phyloP scores from a whole-genome alignment of 2,329 filamentous ascomycete species.

The Samsoniella hepiali region DNA sequence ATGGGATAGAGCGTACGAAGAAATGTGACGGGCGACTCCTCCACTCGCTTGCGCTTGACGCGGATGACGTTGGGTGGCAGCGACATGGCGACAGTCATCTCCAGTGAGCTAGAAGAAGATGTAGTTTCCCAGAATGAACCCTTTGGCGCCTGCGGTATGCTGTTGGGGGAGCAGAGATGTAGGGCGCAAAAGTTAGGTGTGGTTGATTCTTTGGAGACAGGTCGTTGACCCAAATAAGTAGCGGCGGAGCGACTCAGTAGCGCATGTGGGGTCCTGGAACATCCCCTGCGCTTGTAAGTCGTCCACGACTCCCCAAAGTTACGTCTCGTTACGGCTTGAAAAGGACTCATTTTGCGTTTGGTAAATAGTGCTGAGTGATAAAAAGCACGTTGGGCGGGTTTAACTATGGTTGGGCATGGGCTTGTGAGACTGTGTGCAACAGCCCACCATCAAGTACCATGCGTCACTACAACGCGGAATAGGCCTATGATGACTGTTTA shows the following conservation, averaged over 20 bases:
- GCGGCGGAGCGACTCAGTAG: background rate
- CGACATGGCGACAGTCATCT: constrained; percentile 42
- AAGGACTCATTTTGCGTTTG: no score
- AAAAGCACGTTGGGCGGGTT: no score
- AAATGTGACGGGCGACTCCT: constrained; percentile 52
- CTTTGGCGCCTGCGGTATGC: background rate
- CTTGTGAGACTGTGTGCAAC: no score
- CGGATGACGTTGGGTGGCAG: constrained; percentile 57
- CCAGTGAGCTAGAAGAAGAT: background rate
- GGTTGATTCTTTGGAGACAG: background rate
- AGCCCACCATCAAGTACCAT: no score
- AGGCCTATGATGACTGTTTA: no score
- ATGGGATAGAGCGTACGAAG: constrained; percentile 42
- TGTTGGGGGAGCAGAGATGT: background rate
- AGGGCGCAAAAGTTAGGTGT: background rate
- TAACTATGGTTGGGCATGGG: no score
- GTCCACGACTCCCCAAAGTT: background rate
- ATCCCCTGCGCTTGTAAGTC: background rate
- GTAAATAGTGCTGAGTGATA: no score
- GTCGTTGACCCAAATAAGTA: background rate
- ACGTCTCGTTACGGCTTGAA: background rate
- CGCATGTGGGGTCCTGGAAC: background rate
- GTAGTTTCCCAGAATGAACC: background rate
- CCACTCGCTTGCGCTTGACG: constrained; percentile 59
- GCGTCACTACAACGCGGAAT: no score